Base-by-base conservation (phyloP, 2,329 filamentous ascomycete genomes). In the Metarhizium guizhouense region DNA sequence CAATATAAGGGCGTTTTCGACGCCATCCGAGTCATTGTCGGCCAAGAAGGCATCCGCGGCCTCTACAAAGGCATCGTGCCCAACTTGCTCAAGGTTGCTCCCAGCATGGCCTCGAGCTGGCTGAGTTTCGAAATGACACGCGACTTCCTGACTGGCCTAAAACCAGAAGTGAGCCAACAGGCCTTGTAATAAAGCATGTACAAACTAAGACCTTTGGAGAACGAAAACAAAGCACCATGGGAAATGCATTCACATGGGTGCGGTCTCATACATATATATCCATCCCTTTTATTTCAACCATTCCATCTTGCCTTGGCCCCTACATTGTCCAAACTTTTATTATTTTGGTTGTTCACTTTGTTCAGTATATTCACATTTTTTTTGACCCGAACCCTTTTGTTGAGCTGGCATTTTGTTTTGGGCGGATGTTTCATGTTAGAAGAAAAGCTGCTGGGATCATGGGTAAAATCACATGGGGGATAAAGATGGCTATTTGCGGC, bases 101-200 rank as follows among this genome's bases (percentile, higher is more conserved):
- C 94, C 3, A 97, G 92, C 70, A 99, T 99, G 93, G 94, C 94
- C 16, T 95, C 91, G 64, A 96, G 90, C 72, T 99, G 94, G 93
- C 82, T 97, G 58, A 96, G 92, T 71, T 99, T 95, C 68, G 94
- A 99, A 74, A 76, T 97, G 68, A 93, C 90, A 8, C 83, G 94
- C 61, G 94, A 99, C 72, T 87, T 95, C 67, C 74, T 97, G 45
- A 76, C 95, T 56, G 76, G 74, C 20, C 68, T 91, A 34, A 80
- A 79, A 57, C 72, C 76, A 1, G 74, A 75, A 30, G 67, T 61
- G 32, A 65, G 65, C 53, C 57, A 64, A 51, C 60, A 62, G 42
- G 58, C 61, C 40, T 53, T 69, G 54, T 68, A 58, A 65, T 43
- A 47, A 36, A 36, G 20, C 42, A 47, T 62, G 57, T 59, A 57